Evolutionary conservation across 2,329 filamentous ascomycete genomes (phyloP).

Genomic region (Ophiostoma sp.): DNA sequence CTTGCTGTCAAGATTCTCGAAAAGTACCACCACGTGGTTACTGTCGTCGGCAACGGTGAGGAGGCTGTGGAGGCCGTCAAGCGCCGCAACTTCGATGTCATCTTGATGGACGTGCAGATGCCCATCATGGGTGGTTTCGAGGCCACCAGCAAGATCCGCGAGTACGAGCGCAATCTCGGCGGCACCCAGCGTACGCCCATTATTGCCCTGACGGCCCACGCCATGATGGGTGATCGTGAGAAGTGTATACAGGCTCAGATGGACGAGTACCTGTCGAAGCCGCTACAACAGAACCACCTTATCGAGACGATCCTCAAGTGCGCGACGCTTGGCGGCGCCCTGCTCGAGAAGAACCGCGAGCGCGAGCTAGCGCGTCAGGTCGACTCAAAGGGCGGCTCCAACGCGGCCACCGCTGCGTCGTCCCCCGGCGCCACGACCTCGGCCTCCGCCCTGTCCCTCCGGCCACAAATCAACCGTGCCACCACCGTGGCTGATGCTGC

Average conservation of each 20-base stretch:
- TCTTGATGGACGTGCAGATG: constrained; percentile 99
- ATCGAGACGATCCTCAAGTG: constrained; percentile 75
- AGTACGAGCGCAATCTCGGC: constrained; percentile 80
- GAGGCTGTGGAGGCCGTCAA: constrained; percentile 93
- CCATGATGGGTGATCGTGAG: constrained; percentile 97
- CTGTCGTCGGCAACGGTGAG: constrained; percentile 90
- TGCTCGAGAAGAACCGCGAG: constrained; percentile 74
- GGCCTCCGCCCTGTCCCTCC: not conserved
- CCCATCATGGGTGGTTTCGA: constrained; percentile 99
- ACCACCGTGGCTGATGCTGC: constrained; percentile 24
- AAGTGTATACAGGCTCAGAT: constrained; percentile 99
- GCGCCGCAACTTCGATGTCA: constrained; percentile 89
- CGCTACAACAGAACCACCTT: constrained; percentile 35
- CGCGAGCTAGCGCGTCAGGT: constrained; percentile 50
- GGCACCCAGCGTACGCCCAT: constrained; percentile 82
- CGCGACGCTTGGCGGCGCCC: constrained; percentile 81
- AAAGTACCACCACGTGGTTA: constrained; percentile 91
- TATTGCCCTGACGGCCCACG: constrained; percentile 94
- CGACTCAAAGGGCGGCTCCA: constrained; percentile 35
- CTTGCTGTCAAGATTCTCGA: constrained; percentile 95
- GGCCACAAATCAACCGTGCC: constrained; percentile 23
- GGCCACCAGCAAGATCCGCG: constrained; percentile 92
- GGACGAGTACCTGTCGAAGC: constrained; percentile 96
- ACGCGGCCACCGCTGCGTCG: constrained; percentile 22
- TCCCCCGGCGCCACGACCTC: not conserved